These are phyloP conservation scores for Claviceps maximensis DNA, from an alignment of 2,329 filamentous ascomycete species.

Conservation along the genomic window DNA sequence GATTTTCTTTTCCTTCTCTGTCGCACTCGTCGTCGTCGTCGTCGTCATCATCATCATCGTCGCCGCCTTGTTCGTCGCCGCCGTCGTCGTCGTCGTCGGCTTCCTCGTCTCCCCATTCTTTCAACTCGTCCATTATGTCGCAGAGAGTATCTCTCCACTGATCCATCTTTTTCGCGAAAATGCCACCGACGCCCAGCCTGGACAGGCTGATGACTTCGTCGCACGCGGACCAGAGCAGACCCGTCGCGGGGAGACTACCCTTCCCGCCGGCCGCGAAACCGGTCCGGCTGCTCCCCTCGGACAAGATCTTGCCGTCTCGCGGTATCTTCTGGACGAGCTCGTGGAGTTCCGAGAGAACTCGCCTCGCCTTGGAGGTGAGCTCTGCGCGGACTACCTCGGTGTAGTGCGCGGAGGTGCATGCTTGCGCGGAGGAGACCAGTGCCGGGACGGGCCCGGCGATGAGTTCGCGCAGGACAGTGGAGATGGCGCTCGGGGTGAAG, in stretches of 20 bases:
- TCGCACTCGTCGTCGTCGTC: slow-evolving; percentile 27
- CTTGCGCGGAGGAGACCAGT: slow-evolving; percentile 55
- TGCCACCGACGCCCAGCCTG: slow-evolving; percentile 52
- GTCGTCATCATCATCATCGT: slow-evolving; percentile 19
- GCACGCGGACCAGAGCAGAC: slow-evolving; percentile 72
- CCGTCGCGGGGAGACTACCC: slow-evolving; percentile 52
- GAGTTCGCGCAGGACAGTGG: slow-evolving; percentile 58
- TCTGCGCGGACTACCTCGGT: slow-evolving; percentile 52
- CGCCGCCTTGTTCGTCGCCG: background rate
- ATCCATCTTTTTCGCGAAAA: slow-evolving; percentile 58
- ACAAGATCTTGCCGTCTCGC: slow-evolving; percentile 39
- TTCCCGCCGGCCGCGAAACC: slow-evolving; percentile 27
- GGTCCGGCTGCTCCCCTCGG: slow-evolving; percentile 11
- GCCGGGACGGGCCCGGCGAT: slow-evolving; percentile 60
- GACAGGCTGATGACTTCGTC: slow-evolving; percentile 56
- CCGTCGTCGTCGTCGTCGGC: slow-evolving; percentile 46
- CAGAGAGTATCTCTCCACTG: slow-evolving; percentile 62
- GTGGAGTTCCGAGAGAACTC: slow-evolving; percentile 49
- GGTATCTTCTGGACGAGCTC: slow-evolving; percentile 48
- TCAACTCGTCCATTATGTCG: slow-evolving; percentile 74
- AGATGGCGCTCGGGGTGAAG: slow-evolving; percentile 67
- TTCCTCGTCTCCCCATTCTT: slow-evolving; percentile 72
- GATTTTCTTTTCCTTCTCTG: background rate
- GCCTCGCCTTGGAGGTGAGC: slow-evolving; percentile 43
- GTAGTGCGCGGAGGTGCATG: slow-evolving; percentile 48